phyloP scores from a whole-genome alignment of 139 green algal genomes.

The Zygnema cylindricum region DNA sequence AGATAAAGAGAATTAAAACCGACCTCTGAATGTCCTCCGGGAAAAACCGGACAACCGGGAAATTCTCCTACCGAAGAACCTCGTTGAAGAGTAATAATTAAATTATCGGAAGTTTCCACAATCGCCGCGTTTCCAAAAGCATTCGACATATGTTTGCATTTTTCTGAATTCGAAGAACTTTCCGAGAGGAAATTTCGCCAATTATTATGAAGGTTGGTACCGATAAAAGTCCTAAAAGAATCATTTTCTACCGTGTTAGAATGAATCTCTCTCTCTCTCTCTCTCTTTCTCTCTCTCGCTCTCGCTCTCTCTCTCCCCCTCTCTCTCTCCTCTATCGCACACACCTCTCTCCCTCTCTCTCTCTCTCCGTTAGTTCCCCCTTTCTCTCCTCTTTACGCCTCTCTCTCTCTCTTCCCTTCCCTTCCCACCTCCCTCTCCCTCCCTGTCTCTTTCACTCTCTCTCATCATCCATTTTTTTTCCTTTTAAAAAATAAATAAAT shows the following conservation, averaged over 20 bases:
- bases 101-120: constrained; percentile 30
- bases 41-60: constrained; percentile 49
- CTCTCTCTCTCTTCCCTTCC: neutral
- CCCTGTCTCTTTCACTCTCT: neutral
- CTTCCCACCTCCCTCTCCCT: constrained; percentile 13
- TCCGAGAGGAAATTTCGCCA: constrained; percentile 18
- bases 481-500: too few relatives aligned
- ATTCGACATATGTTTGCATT: constrained; percentile 35
- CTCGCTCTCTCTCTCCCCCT: too few relatives aligned
- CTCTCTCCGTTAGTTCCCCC: too few relatives aligned
- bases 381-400: too few relatives aligned
- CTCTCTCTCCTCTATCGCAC: too few relatives aligned
- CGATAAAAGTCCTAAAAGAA: constrained; percentile 21
- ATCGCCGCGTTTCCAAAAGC: constrained; percentile 54
- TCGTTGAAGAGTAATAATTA: constrained; percentile 49
- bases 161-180: neutral
- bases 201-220: constrained; percentile 27
- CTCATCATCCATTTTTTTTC: neutral
- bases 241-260: neutral
- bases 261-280: too few relatives aligned
- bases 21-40: constrained; percentile 59
- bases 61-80: constrained; percentile 50
- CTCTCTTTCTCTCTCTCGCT: too few relatives aligned
- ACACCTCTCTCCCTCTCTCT: too few relatives aligned
- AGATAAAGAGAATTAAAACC: neutral